Percentiles rank a stretch among this genome's conserved stretches.
phyloP scores from a whole-genome alignment of 768 basidiomycete genomes.

The Termitomyces sp. region DNA sequence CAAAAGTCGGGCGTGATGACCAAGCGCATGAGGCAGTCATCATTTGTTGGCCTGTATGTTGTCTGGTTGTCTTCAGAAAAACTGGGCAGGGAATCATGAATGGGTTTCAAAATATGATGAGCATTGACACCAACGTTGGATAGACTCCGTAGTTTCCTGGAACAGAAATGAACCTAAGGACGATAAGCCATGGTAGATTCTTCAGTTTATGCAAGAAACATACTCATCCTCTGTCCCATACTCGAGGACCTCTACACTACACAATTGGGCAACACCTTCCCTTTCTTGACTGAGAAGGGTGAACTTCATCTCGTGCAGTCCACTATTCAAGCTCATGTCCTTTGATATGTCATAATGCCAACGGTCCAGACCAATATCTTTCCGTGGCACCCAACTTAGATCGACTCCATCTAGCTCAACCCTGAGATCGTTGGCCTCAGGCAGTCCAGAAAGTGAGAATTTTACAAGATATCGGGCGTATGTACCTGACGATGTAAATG shows the following conservation, averaged over 20 bases:
- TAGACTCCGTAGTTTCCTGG: slow-evolving; percentile 61
- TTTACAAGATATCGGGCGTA: slow-evolving; percentile 57
- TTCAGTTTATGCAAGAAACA: background rate
- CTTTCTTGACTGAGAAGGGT: slow-evolving; percentile 39
- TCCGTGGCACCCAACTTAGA: slow-evolving; percentile 52
- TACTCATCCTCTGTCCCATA: slow-evolving; percentile 53
- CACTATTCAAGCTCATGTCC: slow-evolving; percentile 33
- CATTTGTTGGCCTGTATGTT: slow-evolving; percentile 76
- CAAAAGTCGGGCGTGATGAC: slow-evolving; percentile 71
- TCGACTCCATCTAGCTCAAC: slow-evolving; percentile 58
- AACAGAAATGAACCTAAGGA: slow-evolving; percentile 49
- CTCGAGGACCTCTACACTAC: slow-evolving; percentile 69
- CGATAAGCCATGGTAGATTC: background rate
- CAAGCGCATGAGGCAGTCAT: slow-evolving; percentile 77
- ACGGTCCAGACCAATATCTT: slow-evolving; percentile 58
- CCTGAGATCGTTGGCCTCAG: slow-evolving; percentile 41
- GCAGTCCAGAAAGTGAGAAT: slow-evolving; percentile 72
- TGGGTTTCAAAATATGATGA: background rate
- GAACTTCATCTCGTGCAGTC: slow-evolving; percentile 57
- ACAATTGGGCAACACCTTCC: slow-evolving; percentile 63
- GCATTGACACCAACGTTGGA: slow-evolving; percentile 52
- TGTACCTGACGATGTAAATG: slow-evolving; percentile 57
- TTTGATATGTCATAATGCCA: slow-evolving; percentile 68
- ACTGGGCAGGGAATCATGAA: slow-evolving; percentile 24
- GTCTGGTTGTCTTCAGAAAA: slow-evolving; percentile 61